phyloP scores from a whole-genome alignment of 1,284 basidiomycete species.

The Wolfiporia cocos region DNA sequence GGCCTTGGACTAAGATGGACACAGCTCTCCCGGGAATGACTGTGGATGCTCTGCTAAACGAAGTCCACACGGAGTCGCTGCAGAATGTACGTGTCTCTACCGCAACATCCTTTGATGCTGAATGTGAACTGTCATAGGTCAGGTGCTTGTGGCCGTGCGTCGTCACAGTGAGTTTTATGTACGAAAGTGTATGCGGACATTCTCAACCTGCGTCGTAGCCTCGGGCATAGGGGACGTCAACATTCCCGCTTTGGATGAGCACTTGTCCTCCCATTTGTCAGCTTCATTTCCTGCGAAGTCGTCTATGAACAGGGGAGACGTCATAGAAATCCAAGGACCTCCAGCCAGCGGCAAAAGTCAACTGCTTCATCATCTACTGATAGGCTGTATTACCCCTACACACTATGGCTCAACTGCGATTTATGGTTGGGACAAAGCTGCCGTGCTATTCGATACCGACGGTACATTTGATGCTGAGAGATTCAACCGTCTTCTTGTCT shows the following conservation, averaged over 20 bases:
- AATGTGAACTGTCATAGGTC: constrained; percentile 1
- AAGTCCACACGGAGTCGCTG: constrained; percentile 37
- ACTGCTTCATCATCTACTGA: constrained; percentile 57
- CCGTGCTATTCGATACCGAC: constrained; percentile 65
- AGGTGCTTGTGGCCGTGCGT: constrained; percentile 33
- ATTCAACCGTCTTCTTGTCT: constrained; percentile 44
- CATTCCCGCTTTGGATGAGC: no score
- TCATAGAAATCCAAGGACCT: constrained; percentile 72
- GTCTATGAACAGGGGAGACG: constrained; percentile 43
- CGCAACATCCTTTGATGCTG: background rate
- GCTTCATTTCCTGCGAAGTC: no score
- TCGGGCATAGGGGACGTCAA: no score
- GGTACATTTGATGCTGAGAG: constrained; percentile 51
- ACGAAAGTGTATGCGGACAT: no score
- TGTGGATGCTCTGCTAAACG: constrained; percentile 15
- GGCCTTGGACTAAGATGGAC: no score
- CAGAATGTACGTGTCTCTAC: constrained; percentile 31
- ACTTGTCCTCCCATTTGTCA: no score
- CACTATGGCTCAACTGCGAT: constrained; percentile 24
- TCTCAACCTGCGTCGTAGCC: no score
- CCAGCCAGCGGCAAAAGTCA: constrained; percentile 71
- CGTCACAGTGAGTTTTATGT: constrained; percentile 24
- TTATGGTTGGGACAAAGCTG: constrained; percentile 57
- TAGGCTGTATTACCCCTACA: constrained; percentile 53
- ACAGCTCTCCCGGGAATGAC: no score